These are phyloP conservation scores for Pyracantha coccinea DNA, from an alignment of 331 rosid genomes.

Conservation along the genomic window DNA sequence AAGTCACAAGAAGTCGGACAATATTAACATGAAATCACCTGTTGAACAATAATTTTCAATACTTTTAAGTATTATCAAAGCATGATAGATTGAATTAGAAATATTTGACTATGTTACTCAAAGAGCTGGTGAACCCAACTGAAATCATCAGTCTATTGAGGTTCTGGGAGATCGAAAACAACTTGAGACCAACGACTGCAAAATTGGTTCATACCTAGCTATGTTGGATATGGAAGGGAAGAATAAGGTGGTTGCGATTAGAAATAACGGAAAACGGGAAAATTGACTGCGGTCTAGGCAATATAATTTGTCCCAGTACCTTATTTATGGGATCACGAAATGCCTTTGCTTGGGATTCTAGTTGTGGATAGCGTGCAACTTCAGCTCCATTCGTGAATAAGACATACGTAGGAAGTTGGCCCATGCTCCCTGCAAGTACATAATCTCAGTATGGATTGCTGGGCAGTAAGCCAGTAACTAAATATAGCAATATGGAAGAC, in stretches of 20 bases:
- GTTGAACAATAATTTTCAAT: not conserved
- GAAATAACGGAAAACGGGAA: too few relatives aligned
- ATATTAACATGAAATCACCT: not conserved
- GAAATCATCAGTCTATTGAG: not conserved
- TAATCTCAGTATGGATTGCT: constrained; percentile 12
- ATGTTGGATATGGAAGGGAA: not conserved
- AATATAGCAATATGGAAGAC: not conserved
- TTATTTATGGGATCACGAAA: constrained; percentile 53
- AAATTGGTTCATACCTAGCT: not conserved
- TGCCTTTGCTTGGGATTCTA: constrained; percentile 44
- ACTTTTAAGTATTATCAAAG: not conserved
- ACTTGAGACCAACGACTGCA: not conserved
- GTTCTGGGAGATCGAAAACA: not conserved
- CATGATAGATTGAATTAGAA: not conserved
- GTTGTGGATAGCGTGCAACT: constrained; percentile 67
- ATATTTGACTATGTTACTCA: too few relatives aligned
- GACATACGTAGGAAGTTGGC: constrained; percentile 79
- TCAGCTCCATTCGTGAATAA: constrained; percentile 77
- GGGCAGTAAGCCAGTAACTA: not conserved
- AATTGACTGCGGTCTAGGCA: too few relatives aligned
- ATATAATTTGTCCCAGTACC: constrained; percentile 28
- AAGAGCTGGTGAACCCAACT: not conserved
- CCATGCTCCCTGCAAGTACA: constrained; percentile 62
- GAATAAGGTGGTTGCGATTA: too few relatives aligned
- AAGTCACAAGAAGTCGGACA: not conserved